Conservation (phyloP, 2,329 filamentous ascomycete species). For the Arthroderma uncinatum region DNA sequence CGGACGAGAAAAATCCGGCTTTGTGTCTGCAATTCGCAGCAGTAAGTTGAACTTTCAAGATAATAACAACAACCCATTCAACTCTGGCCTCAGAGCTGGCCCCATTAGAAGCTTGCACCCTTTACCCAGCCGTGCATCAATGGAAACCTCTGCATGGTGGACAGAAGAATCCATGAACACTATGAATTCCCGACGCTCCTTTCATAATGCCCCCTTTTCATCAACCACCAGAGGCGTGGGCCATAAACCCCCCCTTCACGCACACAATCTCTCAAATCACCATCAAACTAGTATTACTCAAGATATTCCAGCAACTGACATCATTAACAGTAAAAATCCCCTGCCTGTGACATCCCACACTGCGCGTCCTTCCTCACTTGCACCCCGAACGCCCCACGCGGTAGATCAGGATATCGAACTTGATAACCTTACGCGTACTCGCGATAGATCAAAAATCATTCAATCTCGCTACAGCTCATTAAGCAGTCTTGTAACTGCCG, state of each 20-base stretch:
- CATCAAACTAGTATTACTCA: neutral
- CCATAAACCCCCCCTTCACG: neutral
- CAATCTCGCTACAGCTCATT: conserved; percentile 1
- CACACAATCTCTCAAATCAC: neutral
- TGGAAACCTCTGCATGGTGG: conserved; percentile 3
- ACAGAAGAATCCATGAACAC: neutral
- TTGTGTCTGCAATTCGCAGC: conserved; percentile 8
- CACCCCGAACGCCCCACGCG: neutral
- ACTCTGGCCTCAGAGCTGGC: neutral
- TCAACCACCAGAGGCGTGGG: neutral
- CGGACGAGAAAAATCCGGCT: conserved; percentile 1
- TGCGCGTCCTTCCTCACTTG: neutral
- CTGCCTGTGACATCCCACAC: conserved; percentile 8
- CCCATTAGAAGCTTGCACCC: neutral
- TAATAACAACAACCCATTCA: neutral
- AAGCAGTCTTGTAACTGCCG: conserved; percentile 6
- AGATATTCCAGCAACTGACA: conserved; percentile 11
- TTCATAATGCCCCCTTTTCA: neutral
- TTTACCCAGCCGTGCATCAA: neutral
- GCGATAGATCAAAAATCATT: neutral
- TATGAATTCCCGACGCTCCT: neutral
- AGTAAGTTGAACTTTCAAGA: conserved; percentile 14
- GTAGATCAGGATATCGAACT: neutral
- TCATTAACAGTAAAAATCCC: conserved; percentile 13
- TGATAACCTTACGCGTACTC: neutral